Base-by-base conservation (phyloP, 2,329 filamentous ascomycete genomes). In the Drechslera avenae region DNA sequence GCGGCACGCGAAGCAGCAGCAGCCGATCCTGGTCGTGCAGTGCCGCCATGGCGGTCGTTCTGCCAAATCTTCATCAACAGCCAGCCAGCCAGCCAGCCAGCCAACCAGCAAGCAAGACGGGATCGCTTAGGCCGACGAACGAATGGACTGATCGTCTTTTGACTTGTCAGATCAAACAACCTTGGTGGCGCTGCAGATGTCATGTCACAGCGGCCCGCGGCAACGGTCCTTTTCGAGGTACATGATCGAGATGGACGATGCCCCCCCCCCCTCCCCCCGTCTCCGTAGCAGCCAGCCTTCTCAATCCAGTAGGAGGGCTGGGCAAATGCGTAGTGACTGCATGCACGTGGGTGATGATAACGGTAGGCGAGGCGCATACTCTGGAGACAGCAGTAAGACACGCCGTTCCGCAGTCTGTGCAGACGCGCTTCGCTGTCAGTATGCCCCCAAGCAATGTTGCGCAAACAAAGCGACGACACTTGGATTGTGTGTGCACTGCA, bases 201-300 rank as follows among this genome's bases (percentile, higher is more conserved):
- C 56, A 57, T 52, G 39, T 54, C 60, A 55, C 59, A 46, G 57
- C 54, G 55, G 56, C 23, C 56, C 51, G 62, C 40, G 47, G 23
- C 21, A 54, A 58, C 44, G 42, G 39, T 43, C 37, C 51, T 52
- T 46, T 12, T 41, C 36, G 35, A 49, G 12, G 30, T 40, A 18
- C 36, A 47, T 45, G 47, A 46, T 49, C 42, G 51, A 32, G 50
- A 43, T 46, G 26, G 43, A 31, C 14, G 40, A 39, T 54, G 30
- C 36, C 39, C 34, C 23, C 31, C 18, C 43, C 3, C 19, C 4
- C 2, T 9, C 17, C 4, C 34, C 19, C 34, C 17, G 16, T 36
- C 14, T 18, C 34, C n/a, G 17, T 36, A 21, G 17, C 34, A 36
- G 34, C 9, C 17, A 35, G 32, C 8, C 26, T 8, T 28, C 26